Conservation (phyloP, 106 monocot species). For the Dendrobium catenatum region DNA sequence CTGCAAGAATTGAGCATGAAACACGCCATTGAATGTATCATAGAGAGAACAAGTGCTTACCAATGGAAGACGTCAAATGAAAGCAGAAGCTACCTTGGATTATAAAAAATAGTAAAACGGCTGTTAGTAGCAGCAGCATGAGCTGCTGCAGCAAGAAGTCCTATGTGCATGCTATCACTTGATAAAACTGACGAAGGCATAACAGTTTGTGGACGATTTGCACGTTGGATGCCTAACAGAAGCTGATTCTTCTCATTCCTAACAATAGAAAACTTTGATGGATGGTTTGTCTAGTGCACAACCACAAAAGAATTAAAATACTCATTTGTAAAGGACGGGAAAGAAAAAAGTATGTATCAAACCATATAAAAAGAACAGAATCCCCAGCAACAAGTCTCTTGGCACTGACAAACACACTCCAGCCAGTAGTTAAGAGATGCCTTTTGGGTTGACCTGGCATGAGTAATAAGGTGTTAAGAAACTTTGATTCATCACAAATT, state of each 20-base stretch:
- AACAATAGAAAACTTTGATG: background rate
- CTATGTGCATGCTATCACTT: conserved; percentile 99
- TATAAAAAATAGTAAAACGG: conserved; percentile 88
- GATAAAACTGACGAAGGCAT: conserved; percentile 95
- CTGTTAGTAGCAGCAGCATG: conserved; percentile 96
- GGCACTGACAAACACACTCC: conserved; percentile 97
- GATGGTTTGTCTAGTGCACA: background rate
- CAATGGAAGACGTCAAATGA: background rate
- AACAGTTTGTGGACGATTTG: conserved; percentile 67
- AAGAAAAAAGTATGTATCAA: background rate
- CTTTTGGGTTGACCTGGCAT: conserved; percentile 87
- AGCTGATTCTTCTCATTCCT: conserved; percentile 99
- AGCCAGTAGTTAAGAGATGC: conserved; percentile 96
- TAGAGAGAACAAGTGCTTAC: background rate
- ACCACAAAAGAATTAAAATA: background rate
- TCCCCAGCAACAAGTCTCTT: conserved; percentile 97
- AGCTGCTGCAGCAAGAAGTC: conserved; percentile 96
- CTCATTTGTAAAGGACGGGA: no score
- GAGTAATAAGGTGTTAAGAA: no score
- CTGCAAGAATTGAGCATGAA: conserved; percentile 23
- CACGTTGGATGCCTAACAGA: conserved; percentile 81
- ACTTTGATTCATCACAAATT: no score
- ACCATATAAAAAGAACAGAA: conserved; percentile 98
- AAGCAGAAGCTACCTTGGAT: conserved; percentile 54
- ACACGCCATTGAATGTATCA: no score